phyloP scores from a whole-genome alignment of 169 alveolate species.

The Babesia sp. region DNA sequence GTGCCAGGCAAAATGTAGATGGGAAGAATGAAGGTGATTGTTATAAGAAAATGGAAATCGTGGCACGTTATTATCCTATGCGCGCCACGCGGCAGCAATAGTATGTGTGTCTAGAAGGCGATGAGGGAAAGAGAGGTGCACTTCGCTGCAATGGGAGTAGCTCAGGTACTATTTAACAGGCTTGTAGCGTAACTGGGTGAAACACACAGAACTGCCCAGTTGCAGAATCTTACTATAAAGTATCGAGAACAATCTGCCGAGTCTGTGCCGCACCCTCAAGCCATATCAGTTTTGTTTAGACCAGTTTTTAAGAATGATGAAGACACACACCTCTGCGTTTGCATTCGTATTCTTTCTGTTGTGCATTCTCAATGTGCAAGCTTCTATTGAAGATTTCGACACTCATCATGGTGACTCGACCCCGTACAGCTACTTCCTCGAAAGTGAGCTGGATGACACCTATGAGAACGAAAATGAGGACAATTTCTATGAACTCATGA shows the following conservation, averaged over 20 bases:
- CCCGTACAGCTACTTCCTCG: conserved; percentile 20
- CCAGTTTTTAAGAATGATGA: not conserved
- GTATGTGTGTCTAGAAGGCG: conserved; percentile 8
- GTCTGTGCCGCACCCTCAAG: too few species aligned
- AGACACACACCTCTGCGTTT: not conserved
- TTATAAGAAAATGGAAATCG: too few species aligned
- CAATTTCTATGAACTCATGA: not conserved
- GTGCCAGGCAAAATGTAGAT: too few species aligned
- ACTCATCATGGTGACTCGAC: not conserved
- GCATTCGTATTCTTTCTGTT: not conserved
- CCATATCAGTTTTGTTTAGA: too few species aligned
- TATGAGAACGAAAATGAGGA: not conserved
- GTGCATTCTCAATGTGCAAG: not conserved
- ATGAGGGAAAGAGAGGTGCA: conserved; percentile 1
- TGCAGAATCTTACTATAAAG: too few species aligned
- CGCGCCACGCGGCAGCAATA: not conserved
- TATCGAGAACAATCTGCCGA: too few species aligned
- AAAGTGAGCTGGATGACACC: conserved; percentile 12
- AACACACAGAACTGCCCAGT: too few species aligned
- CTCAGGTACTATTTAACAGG: too few species aligned
- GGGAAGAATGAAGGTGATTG: too few species aligned
- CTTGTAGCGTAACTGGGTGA: too few species aligned
- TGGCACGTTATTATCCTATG: too few species aligned
- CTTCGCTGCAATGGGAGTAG: conserved; percentile 1
- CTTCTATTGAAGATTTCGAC: not conserved